Conservation (phyloP, 2,329 filamentous ascomycete genomes). For the Fusarium kyushuense region DNA sequence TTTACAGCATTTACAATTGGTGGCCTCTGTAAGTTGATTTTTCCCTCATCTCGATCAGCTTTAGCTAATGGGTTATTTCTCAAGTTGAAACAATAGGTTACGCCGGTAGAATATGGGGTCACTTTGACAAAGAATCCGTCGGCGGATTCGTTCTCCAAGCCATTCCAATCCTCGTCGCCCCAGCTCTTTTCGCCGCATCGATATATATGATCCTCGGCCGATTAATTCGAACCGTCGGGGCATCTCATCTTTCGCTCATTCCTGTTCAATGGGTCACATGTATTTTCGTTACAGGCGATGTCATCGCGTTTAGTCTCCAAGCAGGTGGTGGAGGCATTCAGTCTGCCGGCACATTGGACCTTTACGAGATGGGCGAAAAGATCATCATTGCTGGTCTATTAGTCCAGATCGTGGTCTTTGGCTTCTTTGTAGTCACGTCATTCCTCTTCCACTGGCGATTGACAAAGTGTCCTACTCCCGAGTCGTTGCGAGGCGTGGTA, state of each 20-base stretch:
- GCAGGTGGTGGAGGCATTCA: slow-evolving; percentile 16
- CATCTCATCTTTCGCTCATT: slow-evolving; percentile 1
- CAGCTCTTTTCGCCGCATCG: slow-evolving; percentile 19
- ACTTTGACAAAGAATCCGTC: slow-evolving; percentile 1
- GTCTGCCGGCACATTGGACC: background rate
- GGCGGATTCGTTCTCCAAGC: slow-evolving; percentile 18
- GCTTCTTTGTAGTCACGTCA: slow-evolving; percentile 17
- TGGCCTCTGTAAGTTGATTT: background rate
- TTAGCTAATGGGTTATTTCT: background rate
- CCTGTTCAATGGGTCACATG: slow-evolving; percentile 25
- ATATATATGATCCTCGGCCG: slow-evolving; percentile 28
- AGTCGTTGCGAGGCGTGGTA: background rate
- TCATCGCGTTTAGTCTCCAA: slow-evolving; percentile 6
- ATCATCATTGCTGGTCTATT: slow-evolving; percentile 12
- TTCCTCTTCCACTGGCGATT: slow-evolving; percentile 14
- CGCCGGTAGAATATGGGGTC: slow-evolving; percentile 19
- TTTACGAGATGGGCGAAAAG: slow-evolving; percentile 15
- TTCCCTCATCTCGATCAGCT: fast-evolving
- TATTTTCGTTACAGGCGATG: slow-evolving; percentile 11
- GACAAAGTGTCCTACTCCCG: background rate
- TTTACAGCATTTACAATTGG: slow-evolving; percentile 15
- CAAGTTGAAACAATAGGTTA: slow-evolving; percentile 16
- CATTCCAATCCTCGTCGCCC: slow-evolving; percentile 19
- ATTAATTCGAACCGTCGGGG: slow-evolving; percentile 14
- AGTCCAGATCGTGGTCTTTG: slow-evolving; percentile 13